Conservation (phyloP, 2,329 filamentous ascomycete genomes). For the Phaeosphaeriaceae sp. region DNA sequence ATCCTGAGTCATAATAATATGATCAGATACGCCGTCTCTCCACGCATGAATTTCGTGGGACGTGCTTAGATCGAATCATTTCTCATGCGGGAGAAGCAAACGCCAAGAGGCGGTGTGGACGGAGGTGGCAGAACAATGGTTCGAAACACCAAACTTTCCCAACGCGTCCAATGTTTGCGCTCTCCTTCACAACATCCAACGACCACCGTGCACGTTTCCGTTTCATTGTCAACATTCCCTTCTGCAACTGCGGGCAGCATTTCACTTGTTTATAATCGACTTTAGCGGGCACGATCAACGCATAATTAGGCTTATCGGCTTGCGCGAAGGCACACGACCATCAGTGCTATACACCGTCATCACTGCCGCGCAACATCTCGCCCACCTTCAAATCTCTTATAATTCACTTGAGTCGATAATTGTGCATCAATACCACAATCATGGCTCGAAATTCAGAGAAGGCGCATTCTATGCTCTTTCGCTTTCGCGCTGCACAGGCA, state of each 20-base stretch:
- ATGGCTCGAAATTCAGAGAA: slow-evolving; percentile 96
- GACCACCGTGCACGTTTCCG: slow-evolving; percentile 15
- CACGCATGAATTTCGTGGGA: background rate
- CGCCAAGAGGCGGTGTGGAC: slow-evolving; percentile 23
- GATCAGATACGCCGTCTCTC: too few relatives aligned
- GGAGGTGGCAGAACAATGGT: slow-evolving; percentile 4
- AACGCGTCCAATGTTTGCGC: slow-evolving; percentile 28
- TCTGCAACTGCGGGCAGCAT: slow-evolving; percentile 39
- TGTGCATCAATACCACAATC: slow-evolving; percentile 24
- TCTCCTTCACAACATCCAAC: slow-evolving; percentile 21
- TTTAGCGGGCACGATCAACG: slow-evolving; percentile 5
- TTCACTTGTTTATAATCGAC: slow-evolving; percentile 21
- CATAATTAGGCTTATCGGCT: slow-evolving; percentile 9
- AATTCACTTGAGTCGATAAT: slow-evolving; percentile 2
- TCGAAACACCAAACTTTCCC: slow-evolving; percentile 42
- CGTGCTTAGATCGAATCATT: slow-evolving; percentile 6
- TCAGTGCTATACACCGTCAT: background rate
- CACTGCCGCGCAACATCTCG: background rate
- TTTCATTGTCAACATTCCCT: slow-evolving; percentile 14
- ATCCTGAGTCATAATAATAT: too few relatives aligned
- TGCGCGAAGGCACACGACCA: background rate
- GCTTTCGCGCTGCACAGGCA: slow-evolving; percentile 97
- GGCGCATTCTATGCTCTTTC: slow-evolving; percentile 99
- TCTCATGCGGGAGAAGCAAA: slow-evolving; percentile 1
- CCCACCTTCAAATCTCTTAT: slow-evolving; percentile 3